These are phyloP conservation scores for Coleophoma eucalyptorum DNA, from an alignment of 2,329 filamentous ascomycete genomes.

Conservation along the genomic window DNA sequence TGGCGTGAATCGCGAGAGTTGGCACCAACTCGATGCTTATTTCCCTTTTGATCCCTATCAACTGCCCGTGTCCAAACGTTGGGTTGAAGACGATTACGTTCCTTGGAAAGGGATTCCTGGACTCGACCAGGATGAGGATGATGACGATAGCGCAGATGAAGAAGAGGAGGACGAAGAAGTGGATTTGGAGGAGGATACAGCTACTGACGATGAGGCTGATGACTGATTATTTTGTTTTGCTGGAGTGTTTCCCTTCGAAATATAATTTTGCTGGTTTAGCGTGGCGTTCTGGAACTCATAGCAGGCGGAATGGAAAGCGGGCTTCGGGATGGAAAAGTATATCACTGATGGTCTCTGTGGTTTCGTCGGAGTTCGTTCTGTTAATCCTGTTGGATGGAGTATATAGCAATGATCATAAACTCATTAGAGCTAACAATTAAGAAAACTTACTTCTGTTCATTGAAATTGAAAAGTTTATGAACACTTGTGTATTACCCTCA, in stretches of 20 bases:
- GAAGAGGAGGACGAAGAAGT: conserved; percentile 17
- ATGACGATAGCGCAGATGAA: conserved; percentile 44
- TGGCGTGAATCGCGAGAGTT: conserved; percentile 63
- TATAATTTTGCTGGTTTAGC: neutral
- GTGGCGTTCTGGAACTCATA: conserved; percentile 5
- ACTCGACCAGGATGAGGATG: conserved; percentile 54
- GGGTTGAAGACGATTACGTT: conserved; percentile 83
- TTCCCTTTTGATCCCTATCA: conserved; percentile 98
- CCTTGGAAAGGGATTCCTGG: conserved; percentile 75
- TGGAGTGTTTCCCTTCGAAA: neutral
- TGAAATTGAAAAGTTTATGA: too few relatives aligned
- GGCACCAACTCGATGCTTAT: conserved; percentile 85
- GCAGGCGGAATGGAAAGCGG: neutral
- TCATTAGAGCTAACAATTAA: too few relatives aligned
- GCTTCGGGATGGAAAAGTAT: too few relatives aligned
- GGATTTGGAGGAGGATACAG: conserved; percentile 15
- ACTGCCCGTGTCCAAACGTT: conserved; percentile 78
- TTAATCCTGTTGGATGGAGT: too few relatives aligned
- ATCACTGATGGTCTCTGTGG: too few relatives aligned
- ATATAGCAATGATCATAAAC: too few relatives aligned
- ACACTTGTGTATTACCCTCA: too few relatives aligned
- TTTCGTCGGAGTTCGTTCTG: too few relatives aligned
- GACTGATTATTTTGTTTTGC: conserved; percentile 11
- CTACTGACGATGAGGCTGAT: conserved; percentile 19
- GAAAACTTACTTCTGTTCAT: too few relatives aligned